Evolutionary conservation across 1,284 basidiomycete species (phyloP).

Genomic region (Coniophora puteana): DNA sequence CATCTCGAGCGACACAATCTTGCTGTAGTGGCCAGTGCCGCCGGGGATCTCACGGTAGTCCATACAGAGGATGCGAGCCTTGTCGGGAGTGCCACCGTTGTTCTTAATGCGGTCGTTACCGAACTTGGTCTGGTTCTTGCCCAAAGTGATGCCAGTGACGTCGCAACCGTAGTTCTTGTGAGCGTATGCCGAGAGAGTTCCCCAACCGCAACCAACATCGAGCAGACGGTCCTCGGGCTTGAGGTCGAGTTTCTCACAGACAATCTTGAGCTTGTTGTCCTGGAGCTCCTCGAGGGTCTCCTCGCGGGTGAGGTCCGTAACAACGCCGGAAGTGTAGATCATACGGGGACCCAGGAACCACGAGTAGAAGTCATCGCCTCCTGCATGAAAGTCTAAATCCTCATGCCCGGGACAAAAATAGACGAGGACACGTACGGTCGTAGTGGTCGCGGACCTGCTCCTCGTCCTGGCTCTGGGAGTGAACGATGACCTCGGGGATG

Average conservation of each 20-base stretch:
- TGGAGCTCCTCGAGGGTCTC: slow-evolving; percentile 95
- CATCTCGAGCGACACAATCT: slow-evolving; percentile 98
- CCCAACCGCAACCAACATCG: slow-evolving; percentile 98
- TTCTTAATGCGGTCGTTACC: slow-evolving; percentile 85
- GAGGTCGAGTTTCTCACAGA: slow-evolving; percentile 93
- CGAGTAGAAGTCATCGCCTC: neutral
- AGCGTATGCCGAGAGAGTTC: slow-evolving; percentile 91
- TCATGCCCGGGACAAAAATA: neutral
- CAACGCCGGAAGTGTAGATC: slow-evolving; percentile 96
- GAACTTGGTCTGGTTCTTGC: slow-evolving; percentile 88
- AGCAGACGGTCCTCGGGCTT: slow-evolving; percentile 82
- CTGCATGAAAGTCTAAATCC: slow-evolving; percentile 6
- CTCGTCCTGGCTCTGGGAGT: slow-evolving; percentile 89
- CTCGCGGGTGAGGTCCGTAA: slow-evolving; percentile 69
- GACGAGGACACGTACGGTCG: slow-evolving; percentile 57
- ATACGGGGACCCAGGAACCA: slow-evolving; percentile 95
- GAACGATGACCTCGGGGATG: slow-evolving; percentile 90
- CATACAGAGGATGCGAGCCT: slow-evolving; percentile 90
- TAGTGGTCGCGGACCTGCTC: slow-evolving; percentile 97
- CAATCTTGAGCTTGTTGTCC: slow-evolving; percentile 96
- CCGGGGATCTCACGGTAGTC: slow-evolving; percentile 94
- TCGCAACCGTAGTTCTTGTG: slow-evolving; percentile 97
- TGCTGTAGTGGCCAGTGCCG: slow-evolving; percentile 79
- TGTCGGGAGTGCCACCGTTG: slow-evolving; percentile 75
- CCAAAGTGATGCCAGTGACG: slow-evolving; percentile 93